Percentiles rank a stretch among this genome's conserved stretches.
Conservation (phyloP, 495 filamentous ascomycete species). For the Aspergillus wentii region DNA sequence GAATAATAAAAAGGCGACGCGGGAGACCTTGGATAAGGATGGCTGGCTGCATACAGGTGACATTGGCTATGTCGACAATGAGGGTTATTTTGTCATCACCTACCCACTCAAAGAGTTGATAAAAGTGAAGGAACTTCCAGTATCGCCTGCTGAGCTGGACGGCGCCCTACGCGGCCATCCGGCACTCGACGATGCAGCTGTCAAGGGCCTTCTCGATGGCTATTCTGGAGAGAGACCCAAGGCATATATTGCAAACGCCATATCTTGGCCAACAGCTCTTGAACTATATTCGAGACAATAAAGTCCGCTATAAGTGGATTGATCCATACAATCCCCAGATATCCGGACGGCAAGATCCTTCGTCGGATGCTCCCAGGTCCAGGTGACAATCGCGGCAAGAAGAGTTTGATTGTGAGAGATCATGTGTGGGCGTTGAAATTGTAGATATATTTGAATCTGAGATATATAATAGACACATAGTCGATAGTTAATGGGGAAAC, state of each 20-base stretch:
- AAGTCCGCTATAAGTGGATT: slow-evolving; percentile 64
- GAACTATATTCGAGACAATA: slow-evolving; percentile 54
- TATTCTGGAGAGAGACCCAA: slow-evolving; percentile 60
- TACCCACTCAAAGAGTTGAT: slow-evolving; percentile 74
- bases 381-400: slow-evolving; percentile 17
- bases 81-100: slow-evolving; percentile 55
- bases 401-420: slow-evolving; percentile 29
- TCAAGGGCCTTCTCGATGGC: slow-evolving; percentile 54
- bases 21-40: slow-evolving; percentile 55
- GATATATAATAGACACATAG: too few species aligned
- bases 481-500: too few species aligned
- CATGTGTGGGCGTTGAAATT: slow-evolving; percentile 37
- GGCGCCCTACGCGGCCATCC: slow-evolving; percentile 54
- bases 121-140: slow-evolving; percentile 68
- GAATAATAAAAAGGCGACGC: slow-evolving; percentile 47
- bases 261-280: slow-evolving; percentile 38
- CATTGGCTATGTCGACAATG: slow-evolving; percentile 49
- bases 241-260: slow-evolving; percentile 53
- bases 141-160: slow-evolving; percentile 68
- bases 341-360: slow-evolving; percentile 63
- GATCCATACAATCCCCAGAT: slow-evolving; percentile 64
- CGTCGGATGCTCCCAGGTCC: slow-evolving; percentile 49
- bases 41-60: slow-evolving; percentile 66
- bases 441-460: too few species aligned
- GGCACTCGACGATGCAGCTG: slow-evolving; percentile 55